phyloP scores from a whole-genome alignment of 192 early-diverging fungal genomes.

The Helicostylum pulchrum region DNA sequence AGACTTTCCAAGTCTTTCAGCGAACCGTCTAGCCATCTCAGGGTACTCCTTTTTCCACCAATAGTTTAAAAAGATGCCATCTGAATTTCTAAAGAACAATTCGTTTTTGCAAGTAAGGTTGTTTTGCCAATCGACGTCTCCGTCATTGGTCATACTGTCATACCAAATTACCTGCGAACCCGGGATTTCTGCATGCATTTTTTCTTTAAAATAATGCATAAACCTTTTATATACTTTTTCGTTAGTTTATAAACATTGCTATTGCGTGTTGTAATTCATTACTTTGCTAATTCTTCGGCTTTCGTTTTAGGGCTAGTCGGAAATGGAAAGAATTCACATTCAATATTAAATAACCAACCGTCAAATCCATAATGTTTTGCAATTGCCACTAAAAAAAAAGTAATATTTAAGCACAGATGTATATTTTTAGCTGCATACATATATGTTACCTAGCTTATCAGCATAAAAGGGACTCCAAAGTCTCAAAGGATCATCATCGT shows the following conservation, averaged over 20 bases:
- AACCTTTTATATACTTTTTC: slow-evolving; percentile 35
- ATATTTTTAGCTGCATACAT: not conserved
- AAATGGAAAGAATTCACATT: slow-evolving; percentile 42
- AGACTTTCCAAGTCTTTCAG: slow-evolving; percentile 31
- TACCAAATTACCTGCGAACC: slow-evolving; percentile 58
- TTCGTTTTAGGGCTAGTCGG: slow-evolving; percentile 21
- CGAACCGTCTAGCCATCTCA: slow-evolving; percentile 28
- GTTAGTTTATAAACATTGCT: slow-evolving; percentile 10
- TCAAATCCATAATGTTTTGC: slow-evolving; percentile 65
- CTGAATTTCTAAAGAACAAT: slow-evolving; percentile 50
- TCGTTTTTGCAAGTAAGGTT: slow-evolving; percentile 47
- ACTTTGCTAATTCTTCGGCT: slow-evolving; percentile 26
- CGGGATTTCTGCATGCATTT: slow-evolving; percentile 48
- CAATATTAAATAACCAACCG: slow-evolving; percentile 69
- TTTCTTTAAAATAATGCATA: slow-evolving; percentile 42
- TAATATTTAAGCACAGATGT: not conserved
- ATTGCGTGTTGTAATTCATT: not conserved
- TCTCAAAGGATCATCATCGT: slow-evolving; percentile 29
- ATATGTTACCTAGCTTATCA: slow-evolving; percentile 48
- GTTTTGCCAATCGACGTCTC: slow-evolving; percentile 60
- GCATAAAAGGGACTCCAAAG: slow-evolving; percentile 51
- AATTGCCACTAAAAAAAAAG: slow-evolving; percentile 42
- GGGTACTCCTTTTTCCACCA: slow-evolving; percentile 39
- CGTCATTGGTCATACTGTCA: slow-evolving; percentile 53
- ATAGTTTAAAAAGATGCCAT: slow-evolving; percentile 50